A percentile compares a stretch with the other conserved stretches of the same genome.
phyloP scores from a whole-genome alignment of 129 eudicot species.

The Tagetes patula region DNA sequence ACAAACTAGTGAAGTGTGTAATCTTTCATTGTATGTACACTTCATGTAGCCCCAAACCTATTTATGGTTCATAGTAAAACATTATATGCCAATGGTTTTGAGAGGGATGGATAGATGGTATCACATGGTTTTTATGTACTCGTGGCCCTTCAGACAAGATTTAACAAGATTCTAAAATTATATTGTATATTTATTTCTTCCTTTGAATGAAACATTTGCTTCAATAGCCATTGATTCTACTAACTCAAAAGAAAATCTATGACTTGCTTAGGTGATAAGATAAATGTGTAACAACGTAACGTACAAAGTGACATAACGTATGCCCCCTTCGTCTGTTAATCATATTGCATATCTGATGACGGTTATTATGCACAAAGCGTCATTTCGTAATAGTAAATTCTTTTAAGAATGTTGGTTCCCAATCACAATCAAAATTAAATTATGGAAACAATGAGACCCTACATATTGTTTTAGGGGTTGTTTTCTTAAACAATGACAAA shows the following conservation, averaged over 20 bases:
- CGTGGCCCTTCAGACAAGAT: slow-evolving; percentile 32
- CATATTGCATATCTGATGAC: slow-evolving; percentile 6
- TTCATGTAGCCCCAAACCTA: background rate
- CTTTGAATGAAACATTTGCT: background rate
- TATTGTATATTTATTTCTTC: background rate
- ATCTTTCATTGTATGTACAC: background rate
- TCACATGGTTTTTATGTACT: slow-evolving; percentile 22
- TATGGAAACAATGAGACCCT: slow-evolving; percentile 13
- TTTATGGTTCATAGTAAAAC: slow-evolving; percentile 28
- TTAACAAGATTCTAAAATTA: slow-evolving; percentile 9
- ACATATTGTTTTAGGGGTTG: slow-evolving; percentile 6
- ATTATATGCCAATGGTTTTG: slow-evolving; percentile 9
- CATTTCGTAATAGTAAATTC: slow-evolving; percentile 3
- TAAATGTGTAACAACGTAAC: background rate
- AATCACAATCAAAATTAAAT: slow-evolving; percentile 16
- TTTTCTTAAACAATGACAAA: slow-evolving; percentile 28
- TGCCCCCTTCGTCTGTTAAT: background rate
- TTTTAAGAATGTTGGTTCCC: slow-evolving; percentile 4
- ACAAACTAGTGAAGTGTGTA: too few relatives aligned
- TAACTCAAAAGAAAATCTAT: too few relatives aligned
- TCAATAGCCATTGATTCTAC: background rate
- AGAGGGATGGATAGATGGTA: slow-evolving; percentile 9
- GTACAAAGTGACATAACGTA: background rate
- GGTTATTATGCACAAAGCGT: background rate
- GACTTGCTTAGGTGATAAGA: too few relatives aligned